These are phyloP conservation scores for Fusarium foetens DNA, from an alignment of 2,329 filamentous ascomycete genomes.

Conservation along the genomic window DNA sequence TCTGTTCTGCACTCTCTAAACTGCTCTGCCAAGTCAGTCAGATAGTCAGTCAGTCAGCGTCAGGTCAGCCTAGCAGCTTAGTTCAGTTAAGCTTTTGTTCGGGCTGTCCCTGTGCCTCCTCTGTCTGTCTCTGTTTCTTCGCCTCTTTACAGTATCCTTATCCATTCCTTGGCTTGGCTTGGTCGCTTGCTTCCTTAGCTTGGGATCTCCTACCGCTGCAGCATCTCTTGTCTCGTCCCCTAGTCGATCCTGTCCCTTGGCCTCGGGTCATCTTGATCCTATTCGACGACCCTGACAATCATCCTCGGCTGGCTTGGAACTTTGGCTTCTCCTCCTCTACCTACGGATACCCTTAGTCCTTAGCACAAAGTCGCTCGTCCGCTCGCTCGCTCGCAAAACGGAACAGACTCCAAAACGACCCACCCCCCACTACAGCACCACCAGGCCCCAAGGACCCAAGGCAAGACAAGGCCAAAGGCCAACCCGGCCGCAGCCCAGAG, in stretches of 20 bases:
- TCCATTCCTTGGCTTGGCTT: constrained; percentile 13
- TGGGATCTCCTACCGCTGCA: constrained; percentile 10
- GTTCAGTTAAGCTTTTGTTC: constrained; percentile 21
- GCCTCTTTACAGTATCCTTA: constrained; percentile 1
- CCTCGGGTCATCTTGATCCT: constrained; percentile 21
- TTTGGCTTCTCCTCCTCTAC: constrained; percentile 13
- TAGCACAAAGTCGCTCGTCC: constrained; percentile 24
- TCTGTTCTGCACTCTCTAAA: constrained; percentile 11
- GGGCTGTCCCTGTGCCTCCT: neutral
- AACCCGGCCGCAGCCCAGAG: constrained; percentile 39
- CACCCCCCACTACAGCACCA: constrained; percentile 43
- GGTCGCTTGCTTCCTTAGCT: constrained; percentile 7
- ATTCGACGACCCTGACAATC: constrained; percentile 25
- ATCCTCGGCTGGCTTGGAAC: constrained; percentile 30
- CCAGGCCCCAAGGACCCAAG: constrained; percentile 32
- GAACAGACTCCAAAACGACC: constrained; percentile 41
- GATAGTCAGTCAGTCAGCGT: neutral
- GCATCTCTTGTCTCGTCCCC: constrained; percentile 19
- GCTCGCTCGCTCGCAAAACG: constrained; percentile 18
- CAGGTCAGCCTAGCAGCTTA: neutral
- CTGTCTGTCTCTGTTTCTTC: constrained; percentile 1
- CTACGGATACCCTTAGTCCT: neutral
- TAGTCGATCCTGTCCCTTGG: constrained; percentile 33
- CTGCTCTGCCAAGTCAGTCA: neutral
- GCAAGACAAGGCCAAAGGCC: constrained; percentile 40